Base-by-base conservation (phyloP, 208 protist genomes). In the Trypanosoma caninum region DNA sequence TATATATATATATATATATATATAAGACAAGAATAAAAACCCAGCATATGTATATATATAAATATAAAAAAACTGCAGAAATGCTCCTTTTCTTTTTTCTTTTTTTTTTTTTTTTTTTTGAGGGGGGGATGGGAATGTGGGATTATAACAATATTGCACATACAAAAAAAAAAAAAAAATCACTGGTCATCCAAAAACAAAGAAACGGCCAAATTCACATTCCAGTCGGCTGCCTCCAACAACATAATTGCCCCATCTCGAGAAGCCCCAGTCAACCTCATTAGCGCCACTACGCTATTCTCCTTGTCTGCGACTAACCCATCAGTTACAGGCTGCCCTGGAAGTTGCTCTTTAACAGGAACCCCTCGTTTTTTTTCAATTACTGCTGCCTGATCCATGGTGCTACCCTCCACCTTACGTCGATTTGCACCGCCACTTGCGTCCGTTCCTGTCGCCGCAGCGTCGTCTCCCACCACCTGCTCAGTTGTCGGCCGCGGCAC, bases 151-250 rank as follows among this genome's bases (percentile, higher is more conserved):
- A n/a, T n/a, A n/a, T n/a, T n/a, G n/a, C n/a, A n/a, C n/a, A n/a
- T n/a, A n/a, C n/a, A n/a, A n/a, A n/a, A n/a, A n/a, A n/a, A n/a
- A n/a, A 34, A 10, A 34, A 34, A 18, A 33, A 28, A 13, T 0
- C 47, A 35, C 35, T 6, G 13, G 14, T 59, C 40, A 67, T 27
- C 62, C 64, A 33, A 52, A 51, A 28, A 72, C 46, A 11, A 74
- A 50, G 27, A 79, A 34, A 71, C 63, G 42, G 84, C 84, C 7
- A 53, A 58, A 50, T 82, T 66, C 10, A 70, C 34, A 45, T 89
- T 69, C 76, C 84, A 85, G 10, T 50, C 63, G 0, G 71, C 74
- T 11, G 69, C 74, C 47, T 81, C 72, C 42, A 91, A 72, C 28
- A 91, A n/a, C 18, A 10, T 27, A 33, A 58, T 51, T 13, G 76